Conservation (phyloP, 495 filamentous ascomycete genomes). For the Neurospora africana region DNA sequence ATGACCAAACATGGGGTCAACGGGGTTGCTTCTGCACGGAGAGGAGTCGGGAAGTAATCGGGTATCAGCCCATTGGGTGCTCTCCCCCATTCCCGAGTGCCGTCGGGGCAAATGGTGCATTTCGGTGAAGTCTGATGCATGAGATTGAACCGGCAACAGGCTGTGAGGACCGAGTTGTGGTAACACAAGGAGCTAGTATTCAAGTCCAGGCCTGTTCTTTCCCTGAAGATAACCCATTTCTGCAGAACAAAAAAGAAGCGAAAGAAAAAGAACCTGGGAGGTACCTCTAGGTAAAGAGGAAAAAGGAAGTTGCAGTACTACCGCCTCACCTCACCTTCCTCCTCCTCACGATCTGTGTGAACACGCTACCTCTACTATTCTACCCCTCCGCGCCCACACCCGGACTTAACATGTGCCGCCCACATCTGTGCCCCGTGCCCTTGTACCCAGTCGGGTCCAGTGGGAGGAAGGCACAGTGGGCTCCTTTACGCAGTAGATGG, state of each 20-base stretch:
- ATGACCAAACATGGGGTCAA: background rate
- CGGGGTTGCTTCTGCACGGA: background rate
- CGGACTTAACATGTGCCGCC: no score
- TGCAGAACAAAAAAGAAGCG: background rate
- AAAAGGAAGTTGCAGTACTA: background rate
- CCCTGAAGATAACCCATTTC: background rate
- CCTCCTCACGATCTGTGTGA: background rate
- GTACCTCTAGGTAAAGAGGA: no score
- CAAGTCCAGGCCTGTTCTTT: background rate
- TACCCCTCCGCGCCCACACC: background rate
- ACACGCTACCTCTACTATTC: no score
- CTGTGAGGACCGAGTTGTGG: background rate
- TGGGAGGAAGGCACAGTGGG: background rate
- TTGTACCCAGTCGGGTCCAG: background rate
- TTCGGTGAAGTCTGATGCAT: background rate
- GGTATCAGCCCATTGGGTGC: background rate
- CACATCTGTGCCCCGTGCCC: background rate
- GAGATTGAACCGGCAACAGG: background rate
- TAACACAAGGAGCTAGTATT: background rate
- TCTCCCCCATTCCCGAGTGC: background rate
- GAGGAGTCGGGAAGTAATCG: background rate
- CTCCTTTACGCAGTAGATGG: background rate
- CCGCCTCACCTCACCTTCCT: background rate
- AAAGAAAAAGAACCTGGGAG: no score
- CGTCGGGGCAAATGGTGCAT: background rate